Percentiles rank a stretch among this genome's conserved stretches.
These are phyloP conservation scores for Colletotrichum sp. DNA, from an alignment of 2,329 filamentous ascomycete genomes.

Conservation along the genomic window DNA sequence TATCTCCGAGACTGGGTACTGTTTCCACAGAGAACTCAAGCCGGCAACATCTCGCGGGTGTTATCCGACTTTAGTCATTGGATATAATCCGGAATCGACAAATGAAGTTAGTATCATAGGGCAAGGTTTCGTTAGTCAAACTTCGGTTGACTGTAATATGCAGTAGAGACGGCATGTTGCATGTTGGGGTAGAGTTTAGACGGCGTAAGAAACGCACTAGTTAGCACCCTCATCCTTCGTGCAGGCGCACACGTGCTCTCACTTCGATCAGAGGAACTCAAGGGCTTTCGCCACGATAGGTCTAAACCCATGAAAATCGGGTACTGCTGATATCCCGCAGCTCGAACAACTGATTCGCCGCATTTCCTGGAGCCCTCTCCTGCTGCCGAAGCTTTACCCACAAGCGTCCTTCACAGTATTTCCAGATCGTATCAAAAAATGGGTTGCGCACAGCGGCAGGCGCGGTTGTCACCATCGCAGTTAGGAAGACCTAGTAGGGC, in stretches of 20 bases:
- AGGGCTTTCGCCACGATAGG: background rate
- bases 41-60: background rate
- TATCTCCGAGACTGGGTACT: background rate
- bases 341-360: background rate
- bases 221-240: background rate
- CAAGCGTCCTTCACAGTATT: background rate
- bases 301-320: background rate
- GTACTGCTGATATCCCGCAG: background rate
- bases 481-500: background rate
- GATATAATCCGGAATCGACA: background rate
- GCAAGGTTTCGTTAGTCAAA: background rate
- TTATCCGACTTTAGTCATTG: background rate
- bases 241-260: background rate
- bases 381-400: background rate
- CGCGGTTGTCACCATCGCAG: background rate
- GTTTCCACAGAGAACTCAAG: background rate
- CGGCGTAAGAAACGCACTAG: background rate
- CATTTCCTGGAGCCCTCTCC: background rate
- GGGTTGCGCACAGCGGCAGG: background rate
- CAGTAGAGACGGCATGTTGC: background rate
- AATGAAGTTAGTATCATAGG: background rate
- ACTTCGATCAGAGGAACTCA: background rate
- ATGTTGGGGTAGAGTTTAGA: background rate
- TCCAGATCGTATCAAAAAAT: background rate
- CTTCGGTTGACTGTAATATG: background rate